Evolutionary conservation across 768 basidiomycete genomes (phyloP), one percentile per base, ranked within the genome.

Genomic region (Lactarius evosmus): DNA sequence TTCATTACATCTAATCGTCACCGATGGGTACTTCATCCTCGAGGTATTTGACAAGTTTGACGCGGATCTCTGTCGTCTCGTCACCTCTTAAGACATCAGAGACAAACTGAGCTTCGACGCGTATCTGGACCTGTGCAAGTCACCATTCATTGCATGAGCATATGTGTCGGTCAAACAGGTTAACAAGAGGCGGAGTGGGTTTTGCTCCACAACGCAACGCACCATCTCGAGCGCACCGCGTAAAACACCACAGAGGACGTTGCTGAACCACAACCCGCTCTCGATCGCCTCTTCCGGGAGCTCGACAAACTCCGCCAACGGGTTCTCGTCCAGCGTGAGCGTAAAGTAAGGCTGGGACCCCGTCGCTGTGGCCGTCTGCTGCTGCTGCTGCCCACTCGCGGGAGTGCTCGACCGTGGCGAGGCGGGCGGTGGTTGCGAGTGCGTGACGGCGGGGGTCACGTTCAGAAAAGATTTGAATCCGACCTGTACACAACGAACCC

Each of bases 401-500:
- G 71, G 69, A 19, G 66, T 70, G 63, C 68, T 68, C 22, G 73
- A 67, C n/a, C 66, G 67, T 1, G 86, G 80, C 6, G 83, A 75
- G 12, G 82, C 69, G 1, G 84, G 76, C 9, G 83, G 77, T 11
- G 80, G 76, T n/a, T 78, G 78, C 46, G 82, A 80, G 70, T 96
- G 94, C 30, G 87, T 83, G 56, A 98, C 82, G 22, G 78, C 80
- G 0, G 97, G 97, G 0, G 88, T 87, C 70, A 98, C 88, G 73
- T 98, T 98, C 58, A 99, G 79, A 75, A 98, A 98, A 4, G 95
- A 88, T 75, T 98, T 98, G 82, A 99, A 99, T 27, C 95, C 97
- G 67, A 98, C 92, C 95, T 98, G 72, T 61, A 40, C 46, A 38
- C 36, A 30, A 33, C 38, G 6, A 7, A 17, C 19, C 8, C 54